Conservation (phyloP, 192 early-diverging fungal species). For the Lobosporangium transversale region DNA sequence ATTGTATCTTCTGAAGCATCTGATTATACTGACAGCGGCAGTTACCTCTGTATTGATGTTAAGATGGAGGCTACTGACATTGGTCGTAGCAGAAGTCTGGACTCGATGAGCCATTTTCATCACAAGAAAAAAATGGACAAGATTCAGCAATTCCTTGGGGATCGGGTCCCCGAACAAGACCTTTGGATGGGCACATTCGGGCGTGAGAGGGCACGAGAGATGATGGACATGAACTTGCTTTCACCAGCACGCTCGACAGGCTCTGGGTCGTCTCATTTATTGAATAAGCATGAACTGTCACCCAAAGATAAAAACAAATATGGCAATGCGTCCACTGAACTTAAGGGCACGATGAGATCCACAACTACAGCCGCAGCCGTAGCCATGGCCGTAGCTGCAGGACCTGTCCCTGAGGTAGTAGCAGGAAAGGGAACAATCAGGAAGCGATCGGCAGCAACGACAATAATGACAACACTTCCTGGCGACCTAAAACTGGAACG, state of each 20-base stretch:
- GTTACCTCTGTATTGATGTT: background rate
- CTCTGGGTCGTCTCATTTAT: background rate
- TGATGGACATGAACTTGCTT: constrained; percentile 33
- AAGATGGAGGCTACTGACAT: too few species aligned
- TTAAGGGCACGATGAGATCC: too few species aligned
- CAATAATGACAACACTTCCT: background rate
- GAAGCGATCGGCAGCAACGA: too few species aligned
- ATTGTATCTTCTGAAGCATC: background rate
- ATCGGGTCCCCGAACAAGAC: constrained; percentile 49
- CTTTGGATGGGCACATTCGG: constrained; percentile 45
- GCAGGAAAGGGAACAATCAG: too few species aligned
- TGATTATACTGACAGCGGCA: too few species aligned
- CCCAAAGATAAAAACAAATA: background rate
- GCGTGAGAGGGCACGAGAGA: constrained; percentile 23
- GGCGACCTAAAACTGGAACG: constrained; percentile 12
- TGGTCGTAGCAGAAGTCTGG: background rate
- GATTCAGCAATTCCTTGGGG: constrained; percentile 56
- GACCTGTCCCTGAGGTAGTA: too few species aligned
- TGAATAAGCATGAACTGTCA: constrained; percentile 8
- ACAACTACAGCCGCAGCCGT: too few species aligned
- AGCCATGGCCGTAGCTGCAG: too few species aligned
- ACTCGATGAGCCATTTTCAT: constrained; percentile 7
- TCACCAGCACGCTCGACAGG: constrained; percentile 7
- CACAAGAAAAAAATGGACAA: constrained; percentile 56
- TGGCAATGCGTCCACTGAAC: background rate